Base-by-base conservation (phyloP, 139 green algal species). In the Chlamydomonas sp. region DNA sequence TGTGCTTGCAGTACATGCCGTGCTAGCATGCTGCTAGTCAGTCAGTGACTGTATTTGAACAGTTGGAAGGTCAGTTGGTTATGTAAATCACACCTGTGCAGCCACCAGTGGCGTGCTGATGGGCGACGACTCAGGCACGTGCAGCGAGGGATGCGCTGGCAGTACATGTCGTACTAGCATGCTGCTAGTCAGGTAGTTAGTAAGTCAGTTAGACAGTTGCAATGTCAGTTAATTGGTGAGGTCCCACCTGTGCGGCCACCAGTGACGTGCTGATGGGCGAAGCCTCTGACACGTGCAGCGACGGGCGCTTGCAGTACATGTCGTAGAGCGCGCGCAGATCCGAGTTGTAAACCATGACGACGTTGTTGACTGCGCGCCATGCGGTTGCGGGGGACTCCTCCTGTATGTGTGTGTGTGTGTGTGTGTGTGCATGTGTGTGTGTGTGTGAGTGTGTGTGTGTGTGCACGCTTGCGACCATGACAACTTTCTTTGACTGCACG, bases 291-390 rank as follows among this genome's bases (percentile, higher is more conserved):
- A 70, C n/a, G 39, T 61, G 31, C 29, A 69, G 31, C 1, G 49
- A 69, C 16, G 47, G 65, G 22, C 67, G 35, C 49, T 59, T 82
- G 71, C 80, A 80, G 72, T 87, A 89, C 58, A 76, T 76, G 71
- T 90, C 83, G 65, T 90, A 90, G 36, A 90, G 48, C 26, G 60
- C 48, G 26, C 85, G 58, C 67, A 90, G 73, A 71, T 90, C 85
- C 1, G 74, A 82, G 72, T 87, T 89, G 65, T 76, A 77, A 43
- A 78, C 73, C 69, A 86, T 72, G 37, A 89, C 67, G 66, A 87
- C 50, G 70, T 87, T 87, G 37, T 22, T 48, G 4, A 88, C 47
- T 24, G 59, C 67, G 0, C 48, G 73, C 13, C 64, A 49, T 3
- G 72, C 50, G 13, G 58, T 65, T 37, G 70, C 59, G 3, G 75